phyloP scores from a whole-genome alignment of 164 flowering plant genomes.

The Berberis thunbergii region DNA sequence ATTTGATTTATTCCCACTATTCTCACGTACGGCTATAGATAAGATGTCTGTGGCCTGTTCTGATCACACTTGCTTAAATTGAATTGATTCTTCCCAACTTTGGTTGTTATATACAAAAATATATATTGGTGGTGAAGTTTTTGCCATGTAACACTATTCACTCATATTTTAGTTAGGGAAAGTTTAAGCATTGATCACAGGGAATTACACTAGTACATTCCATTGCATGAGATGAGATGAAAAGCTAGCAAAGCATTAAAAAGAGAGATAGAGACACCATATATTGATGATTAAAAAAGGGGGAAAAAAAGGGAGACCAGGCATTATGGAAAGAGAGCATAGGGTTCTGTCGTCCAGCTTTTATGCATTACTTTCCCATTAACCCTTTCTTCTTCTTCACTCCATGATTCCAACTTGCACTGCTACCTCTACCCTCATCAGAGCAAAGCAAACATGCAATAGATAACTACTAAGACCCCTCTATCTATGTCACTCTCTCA shows the following conservation, averaged over 20 bases:
- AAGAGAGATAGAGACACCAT: not conserved
- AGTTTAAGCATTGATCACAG: not conserved
- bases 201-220: not conserved
- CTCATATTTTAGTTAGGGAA: not conserved
- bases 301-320: conserved; percentile 11
- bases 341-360: conserved; percentile 19
- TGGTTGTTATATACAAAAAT: not conserved
- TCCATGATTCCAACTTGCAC: conserved; percentile 10
- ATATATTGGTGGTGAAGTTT: not conserved
- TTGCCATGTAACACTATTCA: not conserved
- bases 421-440: not conserved
- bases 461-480: not conserved
- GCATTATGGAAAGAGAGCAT: conserved; percentile 20
- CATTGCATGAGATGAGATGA: not conserved
- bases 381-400: not conserved
- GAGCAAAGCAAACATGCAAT: not conserved
- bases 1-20: conserved; percentile 4
- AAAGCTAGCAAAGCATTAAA: not conserved
- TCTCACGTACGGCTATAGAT: not conserved
- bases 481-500: not conserved
- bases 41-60: not conserved
- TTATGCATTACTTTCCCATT: conserved; percentile 3
- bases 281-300: not conserved
- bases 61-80: not conserved
- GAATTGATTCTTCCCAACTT: conserved; percentile 2